phyloP scores from a whole-genome alignment of 805 yeast genomes.

The Yamadazyma philogaea region DNA sequence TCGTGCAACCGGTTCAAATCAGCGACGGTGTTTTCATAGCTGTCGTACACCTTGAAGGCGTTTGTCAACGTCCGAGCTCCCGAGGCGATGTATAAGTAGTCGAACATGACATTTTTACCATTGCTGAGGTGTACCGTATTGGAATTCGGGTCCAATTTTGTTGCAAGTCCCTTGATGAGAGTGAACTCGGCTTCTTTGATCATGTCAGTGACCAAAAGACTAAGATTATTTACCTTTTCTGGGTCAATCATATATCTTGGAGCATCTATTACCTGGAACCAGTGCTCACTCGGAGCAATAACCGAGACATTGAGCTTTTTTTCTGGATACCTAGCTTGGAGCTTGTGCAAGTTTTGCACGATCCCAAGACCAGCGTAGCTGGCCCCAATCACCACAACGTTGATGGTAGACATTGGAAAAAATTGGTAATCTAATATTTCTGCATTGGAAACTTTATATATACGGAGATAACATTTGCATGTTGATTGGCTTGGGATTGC shows the following conservation, averaged over 20 bases:
- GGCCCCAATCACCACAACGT: slow-evolving; percentile 34
- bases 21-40: slow-evolving; percentile 15
- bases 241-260: too few relatives aligned
- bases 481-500: too few relatives aligned
- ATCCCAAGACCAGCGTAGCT: slow-evolving; percentile 26
- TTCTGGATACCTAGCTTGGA: neutral
- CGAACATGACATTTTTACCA: slow-evolving; percentile 16
- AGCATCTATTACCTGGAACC: too few relatives aligned
- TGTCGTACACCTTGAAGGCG: slow-evolving; percentile 25
- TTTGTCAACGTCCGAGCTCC: slow-evolving; percentile 24
- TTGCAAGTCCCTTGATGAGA: slow-evolving; percentile 25
- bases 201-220: too few relatives aligned
- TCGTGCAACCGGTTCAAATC: slow-evolving; percentile 15
- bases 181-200: slow-evolving; percentile 14
- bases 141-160: slow-evolving; percentile 23
- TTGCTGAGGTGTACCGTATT: slow-evolving; percentile 14
- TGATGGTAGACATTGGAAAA: too few relatives aligned
- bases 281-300: neutral
- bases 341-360: slow-evolving; percentile 2
- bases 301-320: neutral
- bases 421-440: too few relatives aligned
- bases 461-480: too few relatives aligned
- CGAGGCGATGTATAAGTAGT: slow-evolving; percentile 34
- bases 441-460: too few relatives aligned
- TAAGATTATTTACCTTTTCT: too few relatives aligned